phyloP scores from a whole-genome alignment of 1,284 basidiomycete species.

The Microbotryum silenes-acaulis region DNA sequence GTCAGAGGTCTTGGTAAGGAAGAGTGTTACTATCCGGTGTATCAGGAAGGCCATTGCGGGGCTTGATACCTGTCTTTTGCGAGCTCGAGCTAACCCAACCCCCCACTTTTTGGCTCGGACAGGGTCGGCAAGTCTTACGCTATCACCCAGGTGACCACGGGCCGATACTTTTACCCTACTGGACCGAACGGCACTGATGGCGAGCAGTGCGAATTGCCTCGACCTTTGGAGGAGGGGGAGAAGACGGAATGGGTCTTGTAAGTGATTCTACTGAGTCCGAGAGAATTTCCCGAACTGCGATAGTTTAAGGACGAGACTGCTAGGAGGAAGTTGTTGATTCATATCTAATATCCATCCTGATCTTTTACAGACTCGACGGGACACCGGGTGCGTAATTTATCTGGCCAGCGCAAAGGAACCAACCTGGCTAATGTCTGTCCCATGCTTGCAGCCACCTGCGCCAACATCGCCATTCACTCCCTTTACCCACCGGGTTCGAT shows the following conservation, averaged over 20 bases:
- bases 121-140: slow-evolving; percentile 7
- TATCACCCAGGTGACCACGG: slow-evolving; percentile 63
- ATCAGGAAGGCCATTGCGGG: not conserved
- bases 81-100: too few relatives aligned
- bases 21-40: too few relatives aligned
- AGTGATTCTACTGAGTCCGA: too few relatives aligned
- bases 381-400: slow-evolving; percentile 19
- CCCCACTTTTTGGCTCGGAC: not conserved
- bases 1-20: slow-evolving; percentile 71
- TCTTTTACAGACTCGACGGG: slow-evolving; percentile 51
- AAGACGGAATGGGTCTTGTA: slow-evolving; percentile 60
- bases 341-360: too few relatives aligned
- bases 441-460: slow-evolving; percentile 81
- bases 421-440: not conserved
- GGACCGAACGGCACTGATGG: slow-evolving; percentile 52
- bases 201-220: slow-evolving; percentile 54
- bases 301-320: too few relatives aligned
- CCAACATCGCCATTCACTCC: slow-evolving; percentile 81
- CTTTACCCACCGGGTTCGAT: slow-evolving; percentile 65
- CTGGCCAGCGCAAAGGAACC: not conserved
- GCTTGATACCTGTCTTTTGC: not conserved
- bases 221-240: slow-evolving; percentile 65
- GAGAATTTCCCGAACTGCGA: too few relatives aligned
- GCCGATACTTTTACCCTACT: slow-evolving; percentile 72
- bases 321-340: too few relatives aligned